These are phyloP conservation scores for Xylaria nigripes DNA, from an alignment of 495 filamentous ascomycete genomes.

Conservation along the genomic window DNA sequence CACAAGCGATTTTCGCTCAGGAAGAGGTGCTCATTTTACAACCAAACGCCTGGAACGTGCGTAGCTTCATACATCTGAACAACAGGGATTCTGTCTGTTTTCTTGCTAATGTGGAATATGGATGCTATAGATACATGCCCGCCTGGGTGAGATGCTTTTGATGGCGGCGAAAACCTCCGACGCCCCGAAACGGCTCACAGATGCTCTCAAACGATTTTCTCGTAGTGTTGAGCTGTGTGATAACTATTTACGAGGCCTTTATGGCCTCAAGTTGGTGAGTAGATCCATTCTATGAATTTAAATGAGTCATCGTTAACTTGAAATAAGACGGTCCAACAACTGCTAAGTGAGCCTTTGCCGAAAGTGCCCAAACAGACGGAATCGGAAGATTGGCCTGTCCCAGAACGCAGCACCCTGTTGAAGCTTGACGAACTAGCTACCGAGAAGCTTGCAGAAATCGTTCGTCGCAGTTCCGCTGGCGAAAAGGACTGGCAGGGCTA, in stretches of 20 bases:
- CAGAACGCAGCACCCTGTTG: conserved; percentile 48
- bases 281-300: conserved; percentile 7
- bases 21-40: conserved; percentile 83
- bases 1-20: conserved; percentile 78
- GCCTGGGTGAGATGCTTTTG: conserved; percentile 74
- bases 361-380: conserved; percentile 30
- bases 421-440: conserved; percentile 66
- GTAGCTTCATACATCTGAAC: conserved; percentile 21
- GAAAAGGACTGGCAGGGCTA: conserved; percentile 66
- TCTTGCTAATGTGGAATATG: conserved; percentile 23
- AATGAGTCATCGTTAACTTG: not conserved
- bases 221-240: conserved; percentile 90
- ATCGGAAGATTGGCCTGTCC: conserved; percentile 35
- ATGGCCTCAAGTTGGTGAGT: conserved; percentile 75
- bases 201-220: conserved; percentile 74
- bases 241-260: conserved; percentile 84
- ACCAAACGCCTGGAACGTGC: conserved; percentile 94
- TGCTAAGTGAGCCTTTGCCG: conserved; percentile 25
- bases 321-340: conserved; percentile 32
- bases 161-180: conserved; percentile 50
- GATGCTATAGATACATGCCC: conserved; percentile 64
- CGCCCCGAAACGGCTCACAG: conserved; percentile 47
- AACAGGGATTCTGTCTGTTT: not conserved
- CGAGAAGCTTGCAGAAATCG: conserved; percentile 65
- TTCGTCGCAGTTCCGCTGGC: conserved; percentile 49